phyloP scores from a whole-genome alignment of 2,329 filamentous ascomycete species.

The Tolypocladium ophioglossoides region DNA sequence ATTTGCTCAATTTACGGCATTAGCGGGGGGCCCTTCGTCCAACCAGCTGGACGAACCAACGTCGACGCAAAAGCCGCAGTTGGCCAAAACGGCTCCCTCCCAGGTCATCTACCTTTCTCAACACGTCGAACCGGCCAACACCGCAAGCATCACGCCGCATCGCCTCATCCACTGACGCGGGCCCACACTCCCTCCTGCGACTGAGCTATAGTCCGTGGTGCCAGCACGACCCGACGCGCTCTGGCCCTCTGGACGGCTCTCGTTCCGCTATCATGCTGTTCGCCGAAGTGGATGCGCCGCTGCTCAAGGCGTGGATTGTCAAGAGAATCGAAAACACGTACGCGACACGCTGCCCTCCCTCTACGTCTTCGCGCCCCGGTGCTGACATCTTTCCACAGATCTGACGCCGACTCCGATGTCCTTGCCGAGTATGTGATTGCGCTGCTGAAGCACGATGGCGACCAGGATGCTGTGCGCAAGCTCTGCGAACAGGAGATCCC shows the following conservation, averaged over 20 bases:
- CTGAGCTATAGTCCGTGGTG: not conserved
- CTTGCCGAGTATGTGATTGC: constrained; percentile 79
- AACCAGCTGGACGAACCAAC: not conserved
- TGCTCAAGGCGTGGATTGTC: constrained; percentile 68
- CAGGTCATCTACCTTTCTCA: not conserved
- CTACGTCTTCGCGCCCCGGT: not conserved
- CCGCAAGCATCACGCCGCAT: not conserved
- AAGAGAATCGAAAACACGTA: constrained; percentile 68
- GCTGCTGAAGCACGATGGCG: constrained; percentile 60
- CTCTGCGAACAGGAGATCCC: constrained; percentile 62
- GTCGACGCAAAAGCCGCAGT: not conserved
- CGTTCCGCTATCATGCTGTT: constrained; percentile 42
- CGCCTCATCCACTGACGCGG: no score
- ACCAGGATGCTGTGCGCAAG: constrained; percentile 50
- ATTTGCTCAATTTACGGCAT: no score
- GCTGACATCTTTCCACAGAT: constrained; percentile 33
- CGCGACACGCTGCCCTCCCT: constrained; percentile 17
- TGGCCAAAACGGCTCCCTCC: not conserved
- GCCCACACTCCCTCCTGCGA: no score
- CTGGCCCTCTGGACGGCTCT: not conserved
- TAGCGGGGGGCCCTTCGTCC: no score
- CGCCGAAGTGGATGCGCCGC: constrained; percentile 47
- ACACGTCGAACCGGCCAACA: not conserved
- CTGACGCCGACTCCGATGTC: constrained; percentile 71
- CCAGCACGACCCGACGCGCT: not conserved